A percentile compares a stretch with the other conserved stretches of the same genome.
phyloP scores from a whole-genome alignment of 805 yeast genomes.

The Cyberlindnera americana region DNA sequence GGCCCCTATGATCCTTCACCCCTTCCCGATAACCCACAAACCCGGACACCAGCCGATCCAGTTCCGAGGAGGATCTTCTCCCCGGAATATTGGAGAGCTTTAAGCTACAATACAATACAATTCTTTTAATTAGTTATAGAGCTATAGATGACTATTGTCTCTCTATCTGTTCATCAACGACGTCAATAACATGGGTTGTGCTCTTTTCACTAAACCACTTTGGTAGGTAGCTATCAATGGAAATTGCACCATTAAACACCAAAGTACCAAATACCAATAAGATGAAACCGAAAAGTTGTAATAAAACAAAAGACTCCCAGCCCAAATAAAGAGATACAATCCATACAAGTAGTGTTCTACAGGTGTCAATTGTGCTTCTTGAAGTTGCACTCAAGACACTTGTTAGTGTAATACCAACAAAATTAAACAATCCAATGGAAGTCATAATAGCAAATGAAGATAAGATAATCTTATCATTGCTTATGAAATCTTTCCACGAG shows the following conservation, averaged over 20 bases:
- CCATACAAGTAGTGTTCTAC: slow-evolving; percentile 76
- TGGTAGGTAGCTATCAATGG: slow-evolving; percentile 52
- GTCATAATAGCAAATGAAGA: slow-evolving; percentile 65
- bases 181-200: slow-evolving; percentile 30
- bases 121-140: no score
- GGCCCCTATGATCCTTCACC: no score
- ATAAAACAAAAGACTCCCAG: slow-evolving; percentile 66
- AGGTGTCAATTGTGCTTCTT: slow-evolving; percentile 74
- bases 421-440: slow-evolving; percentile 69
- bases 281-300: slow-evolving; percentile 63
- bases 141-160: slow-evolving; percentile 20
- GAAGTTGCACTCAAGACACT: slow-evolving; percentile 67
- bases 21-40: no score
- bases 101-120: no score
- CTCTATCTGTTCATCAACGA: slow-evolving; percentile 41
- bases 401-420: slow-evolving; percentile 69
- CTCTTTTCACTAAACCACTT: slow-evolving; percentile 35
- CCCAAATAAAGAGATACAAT: slow-evolving; percentile 62
- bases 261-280: slow-evolving; percentile 68
- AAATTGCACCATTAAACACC: slow-evolving; percentile 65
- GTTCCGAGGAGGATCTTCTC: no score
- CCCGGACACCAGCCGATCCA: no score
- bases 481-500: slow-evolving; percentile 46
- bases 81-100: no score
- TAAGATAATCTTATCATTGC: slow-evolving; percentile 39